A percentile compares a stretch with the other conserved stretches of the same genome.
phyloP scores from a whole-genome alignment of 2,329 filamentous ascomycete genomes.

The Diaporthe capsici region DNA sequence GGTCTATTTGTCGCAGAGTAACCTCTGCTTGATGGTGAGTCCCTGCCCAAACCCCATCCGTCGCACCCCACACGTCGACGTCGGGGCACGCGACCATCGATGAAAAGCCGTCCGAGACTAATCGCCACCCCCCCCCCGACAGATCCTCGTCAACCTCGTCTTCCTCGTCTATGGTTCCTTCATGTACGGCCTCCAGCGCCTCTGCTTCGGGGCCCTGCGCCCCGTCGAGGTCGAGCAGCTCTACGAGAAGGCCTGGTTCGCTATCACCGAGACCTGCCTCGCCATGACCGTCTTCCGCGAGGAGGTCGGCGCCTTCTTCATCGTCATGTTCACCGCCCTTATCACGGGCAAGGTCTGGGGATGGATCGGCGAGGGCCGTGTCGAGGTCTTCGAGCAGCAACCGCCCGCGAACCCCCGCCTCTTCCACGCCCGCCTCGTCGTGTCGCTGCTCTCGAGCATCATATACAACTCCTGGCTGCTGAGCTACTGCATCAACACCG shows the following conservation, averaged over 20 bases:
- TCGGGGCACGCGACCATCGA: conserved; percentile 15
- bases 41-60: conserved; percentile 4
- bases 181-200: conserved; percentile 88
- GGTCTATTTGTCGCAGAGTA: conserved; percentile 96
- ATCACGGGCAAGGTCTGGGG: conserved; percentile 97
- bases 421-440: conserved; percentile 86
- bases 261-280: conserved; percentile 94
- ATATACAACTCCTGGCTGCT: conserved; percentile 86
- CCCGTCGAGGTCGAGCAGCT: conserved; percentile 97
- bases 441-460: conserved; percentile 84
- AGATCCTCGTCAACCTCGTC: conserved; percentile 93
- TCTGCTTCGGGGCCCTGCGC: conserved; percentile 91
- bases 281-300: conserved; percentile 99
- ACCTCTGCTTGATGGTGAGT: conserved; percentile 90
- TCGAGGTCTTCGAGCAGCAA: conserved; percentile 96
- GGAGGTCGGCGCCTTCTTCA: conserved; percentile 93
- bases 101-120: neutral
- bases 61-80: neutral
- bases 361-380: conserved; percentile 96
- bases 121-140: neutral
- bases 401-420: conserved; percentile 89
- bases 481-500: conserved; percentile 83
- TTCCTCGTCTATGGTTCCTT: conserved; percentile 85
- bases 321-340: conserved; percentile 95
- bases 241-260: conserved; percentile 98